Percentiles rank a stretch among this genome's conserved stretches.
These are phyloP conservation scores for Quercus gilva DNA, from an alignment of 306 rosid genomes.

Conservation along the genomic window DNA sequence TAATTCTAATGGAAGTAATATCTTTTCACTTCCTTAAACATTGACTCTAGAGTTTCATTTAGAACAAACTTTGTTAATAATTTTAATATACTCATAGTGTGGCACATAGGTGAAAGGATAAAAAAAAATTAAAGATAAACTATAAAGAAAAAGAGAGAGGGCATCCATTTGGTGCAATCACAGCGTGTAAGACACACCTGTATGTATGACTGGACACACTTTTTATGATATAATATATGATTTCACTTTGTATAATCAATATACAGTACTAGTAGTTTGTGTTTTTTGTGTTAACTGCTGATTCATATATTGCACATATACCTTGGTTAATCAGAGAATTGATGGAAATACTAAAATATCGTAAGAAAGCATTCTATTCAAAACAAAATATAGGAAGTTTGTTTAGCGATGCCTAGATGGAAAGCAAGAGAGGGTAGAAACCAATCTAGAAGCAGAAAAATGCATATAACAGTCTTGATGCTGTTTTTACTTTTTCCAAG, in stretches of 20 bases:
- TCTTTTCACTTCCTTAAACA: too few relatives aligned
- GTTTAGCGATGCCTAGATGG: neutral
- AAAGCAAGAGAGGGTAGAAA: neutral
- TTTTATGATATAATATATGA: too few relatives aligned
- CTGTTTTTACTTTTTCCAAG: neutral
- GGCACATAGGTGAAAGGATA: too few relatives aligned
- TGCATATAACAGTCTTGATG: neutral
- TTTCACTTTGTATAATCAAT: neutral
- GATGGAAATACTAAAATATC: neutral
- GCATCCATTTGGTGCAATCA: too few relatives aligned
- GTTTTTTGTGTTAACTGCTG: neutral
- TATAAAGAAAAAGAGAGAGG: too few relatives aligned
- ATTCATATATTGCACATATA: neutral
- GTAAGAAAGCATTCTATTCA: neutral
- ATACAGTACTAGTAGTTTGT: neutral
- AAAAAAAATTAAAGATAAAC: too few relatives aligned
- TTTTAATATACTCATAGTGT: too few relatives aligned
- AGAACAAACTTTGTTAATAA: too few relatives aligned
- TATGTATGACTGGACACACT: too few relatives aligned
- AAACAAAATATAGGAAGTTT: neutral
- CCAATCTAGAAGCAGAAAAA: neutral
- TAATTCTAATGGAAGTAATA: too few relatives aligned
- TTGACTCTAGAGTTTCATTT: too few relatives aligned
- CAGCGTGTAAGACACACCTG: too few relatives aligned
- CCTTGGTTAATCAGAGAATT: neutral